phyloP scores from a whole-genome alignment of 805 yeast genomes.

The Candida insectorum region DNA sequence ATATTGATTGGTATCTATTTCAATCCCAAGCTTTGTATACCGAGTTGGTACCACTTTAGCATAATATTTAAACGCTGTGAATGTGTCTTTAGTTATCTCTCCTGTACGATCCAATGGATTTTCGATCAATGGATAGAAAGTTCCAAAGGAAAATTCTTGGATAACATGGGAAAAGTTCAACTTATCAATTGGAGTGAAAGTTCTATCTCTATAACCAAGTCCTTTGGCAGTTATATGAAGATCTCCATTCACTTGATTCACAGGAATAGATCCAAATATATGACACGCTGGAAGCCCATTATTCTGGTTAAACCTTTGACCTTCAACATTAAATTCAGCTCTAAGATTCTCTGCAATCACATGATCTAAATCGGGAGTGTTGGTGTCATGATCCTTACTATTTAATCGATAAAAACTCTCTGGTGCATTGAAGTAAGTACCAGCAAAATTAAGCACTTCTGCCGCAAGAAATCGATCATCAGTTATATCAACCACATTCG shows the following conservation, averaged over 20 bases:
- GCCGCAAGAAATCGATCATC: slow-evolving; percentile 76
- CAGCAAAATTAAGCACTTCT: slow-evolving; percentile 71
- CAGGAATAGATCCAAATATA: slow-evolving; percentile 77
- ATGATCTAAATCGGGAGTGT: slow-evolving; percentile 63
- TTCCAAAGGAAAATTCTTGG: slow-evolving; percentile 87
- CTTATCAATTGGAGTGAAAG: slow-evolving; percentile 44
- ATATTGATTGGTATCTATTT: slow-evolving; percentile 81
- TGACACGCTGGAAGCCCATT: slow-evolving; percentile 76
- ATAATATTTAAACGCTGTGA: slow-evolving; percentile 59
- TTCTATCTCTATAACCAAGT: slow-evolving; percentile 52
- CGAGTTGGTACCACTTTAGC: slow-evolving; percentile 82
- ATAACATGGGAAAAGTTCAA: slow-evolving; percentile 83
- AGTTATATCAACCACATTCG: slow-evolving; percentile 75
- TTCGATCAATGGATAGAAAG: slow-evolving; percentile 76
- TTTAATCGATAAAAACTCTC: slow-evolving; percentile 38
- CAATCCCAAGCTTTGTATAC: slow-evolving; percentile 67
- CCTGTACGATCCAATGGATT: slow-evolving; percentile 86
- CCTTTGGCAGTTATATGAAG: slow-evolving; percentile 82
- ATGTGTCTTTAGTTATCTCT: slow-evolving; percentile 46
- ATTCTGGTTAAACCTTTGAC: slow-evolving; percentile 37
- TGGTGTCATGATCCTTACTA: slow-evolving; percentile 42
- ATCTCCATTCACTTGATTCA: slow-evolving; percentile 82
- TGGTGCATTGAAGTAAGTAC: slow-evolving; percentile 54
- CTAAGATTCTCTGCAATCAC: slow-evolving; percentile 62
- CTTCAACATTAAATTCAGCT: slow-evolving; percentile 55